phyloP scores from a whole-genome alignment of 179 eudicot genomes.

The Actinidia polygama region DNA sequence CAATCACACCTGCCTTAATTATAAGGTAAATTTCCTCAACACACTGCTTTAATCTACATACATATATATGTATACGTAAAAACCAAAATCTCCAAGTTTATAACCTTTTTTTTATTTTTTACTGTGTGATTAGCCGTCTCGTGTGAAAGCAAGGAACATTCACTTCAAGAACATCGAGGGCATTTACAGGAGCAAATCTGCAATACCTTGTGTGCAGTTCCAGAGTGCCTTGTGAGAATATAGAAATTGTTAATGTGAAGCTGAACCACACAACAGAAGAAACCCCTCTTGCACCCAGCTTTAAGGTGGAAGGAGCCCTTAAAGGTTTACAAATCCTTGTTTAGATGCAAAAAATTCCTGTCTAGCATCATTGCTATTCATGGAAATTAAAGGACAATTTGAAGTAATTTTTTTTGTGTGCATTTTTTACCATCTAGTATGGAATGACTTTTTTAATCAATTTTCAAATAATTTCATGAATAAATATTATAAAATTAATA shows the following conservation, averaged over 20 bases:
- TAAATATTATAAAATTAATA: no score
- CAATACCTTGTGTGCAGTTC: constrained; percentile 2
- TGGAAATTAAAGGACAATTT: no score
- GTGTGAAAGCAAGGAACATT: neutral
- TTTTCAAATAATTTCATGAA: no score
- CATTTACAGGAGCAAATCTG: neutral
- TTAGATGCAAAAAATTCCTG: neutral
- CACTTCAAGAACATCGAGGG: constrained; percentile 10
- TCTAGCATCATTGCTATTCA: no score
- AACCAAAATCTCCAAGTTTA: neutral
- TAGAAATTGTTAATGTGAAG: neutral
- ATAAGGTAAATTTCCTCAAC: no score
- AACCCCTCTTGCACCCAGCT: neutral
- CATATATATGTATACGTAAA: neutral
- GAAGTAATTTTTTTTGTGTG: no score
- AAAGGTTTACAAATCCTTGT: neutral
- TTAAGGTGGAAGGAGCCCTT: constrained; percentile 14
- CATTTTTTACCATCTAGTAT: no score
- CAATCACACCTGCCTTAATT: no score
- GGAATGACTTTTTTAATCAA: no score
- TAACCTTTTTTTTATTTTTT: neutral
- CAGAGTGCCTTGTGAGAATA: constrained; percentile 10
- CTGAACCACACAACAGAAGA: neutral
- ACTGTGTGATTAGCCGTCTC: neutral
- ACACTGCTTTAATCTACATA: neutral